Evolutionary conservation across 129 eudicot genomes (phyloP), one percentile per base, ranked within the genome.

Genomic region (Pseudognaphalium luteoalbum): DNA sequence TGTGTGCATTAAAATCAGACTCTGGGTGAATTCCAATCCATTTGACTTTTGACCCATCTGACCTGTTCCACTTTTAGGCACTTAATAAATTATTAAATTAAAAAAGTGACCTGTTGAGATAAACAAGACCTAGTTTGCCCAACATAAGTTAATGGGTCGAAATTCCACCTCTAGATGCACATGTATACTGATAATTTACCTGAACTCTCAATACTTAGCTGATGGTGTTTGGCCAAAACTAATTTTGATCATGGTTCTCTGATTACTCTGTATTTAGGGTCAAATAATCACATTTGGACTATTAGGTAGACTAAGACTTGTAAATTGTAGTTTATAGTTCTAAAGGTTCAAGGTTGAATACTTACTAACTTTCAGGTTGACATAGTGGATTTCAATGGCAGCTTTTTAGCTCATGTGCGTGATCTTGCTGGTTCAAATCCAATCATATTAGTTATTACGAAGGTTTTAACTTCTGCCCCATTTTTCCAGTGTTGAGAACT

Each of bases 361-460:
- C 25, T 64, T 56, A 21, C 25, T 79, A 20, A 16, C 72, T 60
- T 80, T 39, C 84, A 93, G 98, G 98, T 93, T 80, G 98, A 93
- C 82, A 88, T 93, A 79, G 93, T 93, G 80, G 98, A 93, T 87
- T 93, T 93, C 82, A 93, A 87, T 79, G 98, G 98, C 81, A 93
- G 98, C 84, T 93, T 93, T 70, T 85, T 93, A 88, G 92, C 96
- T 74, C 98, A 85, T 72, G 88, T 91, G 5, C 97, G 98, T 76
- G 97, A 93, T 76, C 93, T 90, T 62, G 93, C 90, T 72, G 98
- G 98, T 81, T 89, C 98, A 80, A 93, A 93, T 87, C 98, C 98
- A 9, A 93, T 93, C 51, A 93, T 93, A 72, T 85, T 93, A 75
- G 98, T 93, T 62, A 81, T 93, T 52, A 93, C 98, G 44, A 93